Conservation (phyloP, 2,329 filamentous ascomycete genomes). For the Sclerotinia spermophila region DNA sequence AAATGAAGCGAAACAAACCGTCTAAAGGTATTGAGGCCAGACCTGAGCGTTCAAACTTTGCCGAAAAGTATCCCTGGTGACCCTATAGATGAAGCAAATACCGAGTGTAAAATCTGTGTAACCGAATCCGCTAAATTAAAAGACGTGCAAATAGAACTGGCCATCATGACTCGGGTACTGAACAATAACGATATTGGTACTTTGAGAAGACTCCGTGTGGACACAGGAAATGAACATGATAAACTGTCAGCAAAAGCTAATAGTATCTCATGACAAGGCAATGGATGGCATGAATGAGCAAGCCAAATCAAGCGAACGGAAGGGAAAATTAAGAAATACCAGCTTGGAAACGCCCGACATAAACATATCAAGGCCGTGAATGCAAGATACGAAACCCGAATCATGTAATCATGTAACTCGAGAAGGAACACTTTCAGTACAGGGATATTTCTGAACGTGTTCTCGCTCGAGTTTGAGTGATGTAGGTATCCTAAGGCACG, state of each 20-base stretch:
- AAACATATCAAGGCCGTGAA: not conserved
- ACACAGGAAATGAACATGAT: not conserved
- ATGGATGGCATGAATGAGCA: not conserved
- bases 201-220: rapidly evolving
- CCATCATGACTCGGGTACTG: not conserved
- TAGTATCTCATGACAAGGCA: not conserved
- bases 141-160: not conserved
- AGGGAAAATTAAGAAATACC: not conserved
- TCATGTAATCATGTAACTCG: not conserved
- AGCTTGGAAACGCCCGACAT: not conserved
- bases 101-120: too few relatives aligned
- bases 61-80: not conserved
- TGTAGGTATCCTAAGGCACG: not conserved
- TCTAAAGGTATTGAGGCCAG: not conserved
- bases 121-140: too few relatives aligned
- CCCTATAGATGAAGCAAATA: not conserved
- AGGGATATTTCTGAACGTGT: not conserved
- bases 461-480: not conserved
- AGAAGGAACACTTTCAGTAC: not conserved
- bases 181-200: not conserved
- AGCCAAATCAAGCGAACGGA: not conserved
- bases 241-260: not conserved
- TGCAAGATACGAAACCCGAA: not conserved
- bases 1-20: not conserved
- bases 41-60: not conserved